Evolutionary conservation across 1,284 basidiomycete species (phyloP), one percentile per base, ranked within the genome.

Genomic region (Ceratobasidium sp.): DNA sequence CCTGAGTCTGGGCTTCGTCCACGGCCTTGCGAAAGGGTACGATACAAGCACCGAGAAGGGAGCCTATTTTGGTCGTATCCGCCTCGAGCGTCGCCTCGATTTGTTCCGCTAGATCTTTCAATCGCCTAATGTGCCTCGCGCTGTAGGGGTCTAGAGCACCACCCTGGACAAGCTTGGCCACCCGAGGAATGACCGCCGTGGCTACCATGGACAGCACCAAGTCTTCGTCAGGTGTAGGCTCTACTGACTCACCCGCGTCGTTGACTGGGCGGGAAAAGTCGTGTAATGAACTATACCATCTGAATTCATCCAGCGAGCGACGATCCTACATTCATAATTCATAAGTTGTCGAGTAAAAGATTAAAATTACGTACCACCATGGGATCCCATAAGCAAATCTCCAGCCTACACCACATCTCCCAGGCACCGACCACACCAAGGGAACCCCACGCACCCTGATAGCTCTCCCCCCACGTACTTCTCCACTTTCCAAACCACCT

Each of bases 381-480:
- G 56, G 94, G 94, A 83, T 96, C 92, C 96, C 97, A 98, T 2
- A 92, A 92, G 3, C 94, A 86, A 83, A 94, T 89, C 85, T 98
- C 97, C 67, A 96, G 86, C 71, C 96, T 88, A 26, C 91, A 91
- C 96, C 96, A 98, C 84, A 97, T 98, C 85, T 98, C 96, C 96
- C 97, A 98, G 52, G 94, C 95, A 78, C 93, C 93, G 0, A 97
- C 92, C 77, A 97, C 89, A 0, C 93, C 95, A 62, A 98, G 86
- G 2, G 95, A 95, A 66, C 96, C 96, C 90, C 94, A 98, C 3
- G 96, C 96, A 65, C 93, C 92, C 1, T 89, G 86, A 85, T 98
- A 98, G 79, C 91, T 95, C 79, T 98, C 96, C 13, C 87, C 86
- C 81, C 93, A 96, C 79, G 86, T 87, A 71, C 89, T 86, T 64